Percentiles rank a stretch among this genome's conserved stretches.
Evolutionary conservation across 2,329 filamentous ascomycete genomes (phyloP).

Genomic region (Fusarium mundagurra): DNA sequence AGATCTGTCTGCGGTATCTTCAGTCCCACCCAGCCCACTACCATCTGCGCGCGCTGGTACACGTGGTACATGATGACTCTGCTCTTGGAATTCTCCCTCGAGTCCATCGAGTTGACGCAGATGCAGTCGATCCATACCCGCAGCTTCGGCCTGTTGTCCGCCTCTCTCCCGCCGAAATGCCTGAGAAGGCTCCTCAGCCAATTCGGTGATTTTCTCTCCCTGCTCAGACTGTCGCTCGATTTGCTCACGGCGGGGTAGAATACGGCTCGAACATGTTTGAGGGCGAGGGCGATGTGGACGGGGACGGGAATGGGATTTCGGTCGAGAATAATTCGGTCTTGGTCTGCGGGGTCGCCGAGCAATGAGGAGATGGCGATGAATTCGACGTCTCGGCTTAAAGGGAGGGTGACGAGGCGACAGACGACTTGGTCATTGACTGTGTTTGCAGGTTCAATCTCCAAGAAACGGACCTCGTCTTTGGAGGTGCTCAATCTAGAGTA

Average conservation of each 20-base stretch:
- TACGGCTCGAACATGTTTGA: constrained; percentile 47
- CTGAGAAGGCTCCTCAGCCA: constrained; percentile 29
- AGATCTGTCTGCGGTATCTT: constrained; percentile 43
- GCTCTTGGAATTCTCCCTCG: constrained; percentile 43
- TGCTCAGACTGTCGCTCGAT: constrained; percentile 30
- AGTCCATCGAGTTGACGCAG: constrained; percentile 44
- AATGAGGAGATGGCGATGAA: constrained; percentile 47
- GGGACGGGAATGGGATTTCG: constrained; percentile 42
- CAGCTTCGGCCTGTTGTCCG: constrained; percentile 22
- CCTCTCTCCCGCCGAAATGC: constrained; percentile 22
- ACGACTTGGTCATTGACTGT: constrained; percentile 44
- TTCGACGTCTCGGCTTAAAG: constrained; percentile 39
- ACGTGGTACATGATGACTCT: constrained; percentile 44
- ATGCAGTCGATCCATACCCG: constrained; percentile 48
- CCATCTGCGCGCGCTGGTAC: constrained; percentile 45
- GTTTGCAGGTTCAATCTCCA: constrained; percentile 46
- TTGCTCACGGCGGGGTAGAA: constrained; percentile 43
- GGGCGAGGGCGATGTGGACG: constrained; percentile 43
- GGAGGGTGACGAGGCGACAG: constrained; percentile 47
- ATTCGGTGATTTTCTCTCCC: constrained; percentile 6
- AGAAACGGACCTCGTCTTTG: constrained; percentile 45
- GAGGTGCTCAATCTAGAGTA: constrained; percentile 27
- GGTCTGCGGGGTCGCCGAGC: constrained; percentile 42
- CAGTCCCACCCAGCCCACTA: constrained; percentile 48
- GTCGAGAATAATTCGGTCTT: constrained; percentile 45